A percentile compares a stretch with the other conserved stretches of the same genome.
Evolutionary conservation across 148 eudicot species (phyloP).

Genomic region (Nepenthes mirabilis): DNA sequence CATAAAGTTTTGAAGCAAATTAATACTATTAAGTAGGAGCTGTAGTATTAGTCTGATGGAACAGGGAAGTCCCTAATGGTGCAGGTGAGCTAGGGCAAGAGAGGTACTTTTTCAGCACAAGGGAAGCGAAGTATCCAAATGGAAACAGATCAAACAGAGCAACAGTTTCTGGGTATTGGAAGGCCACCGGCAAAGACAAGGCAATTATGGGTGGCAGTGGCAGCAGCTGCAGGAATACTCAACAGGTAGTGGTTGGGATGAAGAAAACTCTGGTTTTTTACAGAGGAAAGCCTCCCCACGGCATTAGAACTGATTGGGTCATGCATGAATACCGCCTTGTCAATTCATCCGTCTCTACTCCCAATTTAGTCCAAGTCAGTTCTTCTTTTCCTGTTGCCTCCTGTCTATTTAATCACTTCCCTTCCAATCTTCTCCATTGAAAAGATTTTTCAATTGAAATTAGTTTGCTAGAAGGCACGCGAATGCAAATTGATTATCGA

Average conservation of each 20-base stretch:
- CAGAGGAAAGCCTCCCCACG: conserved; percentile 82
- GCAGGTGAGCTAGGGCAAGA: conserved; percentile 66
- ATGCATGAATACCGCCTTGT: conserved; percentile 88
- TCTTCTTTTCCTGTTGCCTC: not conserved
- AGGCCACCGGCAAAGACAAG: conserved; percentile 85
- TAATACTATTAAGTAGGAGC: too few relatives aligned
- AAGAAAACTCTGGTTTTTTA: conserved; percentile 91
- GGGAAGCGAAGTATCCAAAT: conserved; percentile 84
- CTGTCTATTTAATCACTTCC: not conserved
- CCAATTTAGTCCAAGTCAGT: conserved; percentile 22
- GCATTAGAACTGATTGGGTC: conserved; percentile 80
- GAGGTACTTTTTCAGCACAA: conserved; percentile 85
- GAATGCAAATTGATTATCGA: too few relatives aligned
- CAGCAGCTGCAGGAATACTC: conserved; percentile 7
- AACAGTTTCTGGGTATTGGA: conserved; percentile 88
- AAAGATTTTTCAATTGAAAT: too few relatives aligned
- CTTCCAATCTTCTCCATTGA: not conserved
- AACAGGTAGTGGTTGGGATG: conserved; percentile 44
- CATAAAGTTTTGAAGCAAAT: too few relatives aligned
- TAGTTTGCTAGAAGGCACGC: too few relatives aligned
- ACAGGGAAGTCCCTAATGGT: not conserved
- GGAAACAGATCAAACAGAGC: conserved; percentile 92
- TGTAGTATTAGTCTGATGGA: not conserved
- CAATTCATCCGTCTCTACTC: conserved; percentile 1
- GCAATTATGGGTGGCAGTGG: conserved; percentile 18